Evolutionary conservation across 73 alveolate genomes (phyloP).

Genomic region (Blepharisma japonicum): DNA sequence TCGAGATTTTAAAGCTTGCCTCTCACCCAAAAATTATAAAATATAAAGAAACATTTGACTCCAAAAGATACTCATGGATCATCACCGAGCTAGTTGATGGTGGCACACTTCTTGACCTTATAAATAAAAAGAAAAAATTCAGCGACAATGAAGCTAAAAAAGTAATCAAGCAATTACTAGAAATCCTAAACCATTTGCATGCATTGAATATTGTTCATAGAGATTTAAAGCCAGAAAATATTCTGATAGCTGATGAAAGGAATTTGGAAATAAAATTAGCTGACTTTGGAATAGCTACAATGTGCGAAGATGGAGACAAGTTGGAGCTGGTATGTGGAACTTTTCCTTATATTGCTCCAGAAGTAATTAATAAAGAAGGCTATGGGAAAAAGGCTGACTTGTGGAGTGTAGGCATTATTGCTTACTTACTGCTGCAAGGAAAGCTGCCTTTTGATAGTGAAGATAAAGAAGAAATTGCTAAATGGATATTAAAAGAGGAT

Average conservation of each 20-base stretch:
- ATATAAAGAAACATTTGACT: constrained; percentile 50
- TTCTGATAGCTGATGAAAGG: background rate
- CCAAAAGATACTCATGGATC: constrained; percentile 32
- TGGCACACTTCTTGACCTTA: constrained; percentile 44
- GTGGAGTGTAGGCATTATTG: constrained; percentile 71
- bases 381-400: constrained; percentile 67
- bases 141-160: background rate
- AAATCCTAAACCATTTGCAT: background rate
- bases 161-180: background rate
- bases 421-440: constrained; percentile 58
- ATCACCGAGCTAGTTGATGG: constrained; percentile 56
- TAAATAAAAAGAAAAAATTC: background rate
- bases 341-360: constrained; percentile 82
- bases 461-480: constrained; percentile 27
- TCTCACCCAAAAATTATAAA: constrained; percentile 56
- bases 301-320: background rate
- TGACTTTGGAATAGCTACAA: constrained; percentile 22
- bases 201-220: constrained; percentile 1
- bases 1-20: constrained; percentile 26
- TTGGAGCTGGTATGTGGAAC: constrained; percentile 49
- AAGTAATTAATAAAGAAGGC: constrained; percentile 50
- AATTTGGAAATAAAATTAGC: background rate
- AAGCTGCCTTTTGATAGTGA: constrained; percentile 50
- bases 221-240: constrained; percentile 21
- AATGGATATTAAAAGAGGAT: too few relatives aligned